Conservation (phyloP, 2,329 filamentous ascomycete species). For the Aspergillus udagawae region DNA sequence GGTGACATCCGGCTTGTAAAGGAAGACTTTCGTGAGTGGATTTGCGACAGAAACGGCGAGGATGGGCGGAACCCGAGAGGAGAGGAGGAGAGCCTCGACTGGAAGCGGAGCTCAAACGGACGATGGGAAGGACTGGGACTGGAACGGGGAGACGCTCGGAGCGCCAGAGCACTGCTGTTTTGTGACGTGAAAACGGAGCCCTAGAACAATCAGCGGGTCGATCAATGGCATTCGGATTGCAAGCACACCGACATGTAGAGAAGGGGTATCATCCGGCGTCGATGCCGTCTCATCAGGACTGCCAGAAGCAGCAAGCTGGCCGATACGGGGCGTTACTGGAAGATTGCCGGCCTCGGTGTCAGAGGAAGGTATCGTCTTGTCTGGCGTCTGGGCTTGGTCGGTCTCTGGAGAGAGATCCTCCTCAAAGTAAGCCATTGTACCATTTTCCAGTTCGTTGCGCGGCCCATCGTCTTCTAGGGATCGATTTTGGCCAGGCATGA, state of each 20-base stretch:
- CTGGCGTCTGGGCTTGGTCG: conserved; percentile 19
- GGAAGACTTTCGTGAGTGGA: conserved; percentile 77
- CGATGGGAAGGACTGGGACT: conserved; percentile 80
- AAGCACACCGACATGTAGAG: conserved; percentile 63
- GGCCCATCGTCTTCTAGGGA: conserved; percentile 15
- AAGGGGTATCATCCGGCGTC: conserved; percentile 78
- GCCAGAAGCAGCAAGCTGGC: conserved; percentile 16
- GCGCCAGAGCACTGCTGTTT: conserved; percentile 69
- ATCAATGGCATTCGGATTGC: conserved; percentile 52
- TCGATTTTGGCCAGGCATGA: conserved; percentile 26
- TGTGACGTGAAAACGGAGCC: conserved; percentile 57
- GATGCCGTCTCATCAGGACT: conserved; percentile 67
- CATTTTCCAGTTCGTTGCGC: conserved; percentile 16
- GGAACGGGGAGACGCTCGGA: conserved; percentile 63
- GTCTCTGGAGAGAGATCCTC: conserved; percentile 25
- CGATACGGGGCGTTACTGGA: conserved; percentile 19
- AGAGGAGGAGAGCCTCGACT: conserved; percentile 70
- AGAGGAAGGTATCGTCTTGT: conserved; percentile 13
- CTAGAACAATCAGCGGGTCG: conserved; percentile 39
- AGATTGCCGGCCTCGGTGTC: conserved; percentile 18
- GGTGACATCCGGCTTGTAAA: conserved; percentile 65
- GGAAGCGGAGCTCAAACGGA: conserved; percentile 92
- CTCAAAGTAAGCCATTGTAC: conserved; percentile 18
- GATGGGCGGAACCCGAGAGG: conserved; percentile 61
- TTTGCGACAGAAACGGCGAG: conserved; percentile 73